phyloP scores from a whole-genome alignment of 169 alveolate species.

The Cryptosporidium meleagridis region DNA sequence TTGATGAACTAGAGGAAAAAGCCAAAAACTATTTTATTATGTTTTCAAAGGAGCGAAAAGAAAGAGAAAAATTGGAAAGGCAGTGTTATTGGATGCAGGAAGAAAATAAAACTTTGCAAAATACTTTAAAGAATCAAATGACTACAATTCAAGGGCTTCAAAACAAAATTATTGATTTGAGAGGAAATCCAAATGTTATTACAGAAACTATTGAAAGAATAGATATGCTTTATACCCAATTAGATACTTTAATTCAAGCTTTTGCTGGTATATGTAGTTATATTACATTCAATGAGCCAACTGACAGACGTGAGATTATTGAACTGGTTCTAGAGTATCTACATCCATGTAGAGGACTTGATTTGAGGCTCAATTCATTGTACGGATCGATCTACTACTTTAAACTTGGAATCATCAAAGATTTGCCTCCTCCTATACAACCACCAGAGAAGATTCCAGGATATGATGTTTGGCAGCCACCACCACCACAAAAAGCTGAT shows the following conservation, averaged over 20 bases:
- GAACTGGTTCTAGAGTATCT: constrained; percentile 84
- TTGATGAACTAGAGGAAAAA: constrained; percentile 85
- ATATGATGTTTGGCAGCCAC: constrained; percentile 73
- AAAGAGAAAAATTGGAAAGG: constrained; percentile 81
- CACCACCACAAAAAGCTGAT: not conserved
- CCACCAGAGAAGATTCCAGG: constrained; percentile 74
- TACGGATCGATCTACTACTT: constrained; percentile 84
- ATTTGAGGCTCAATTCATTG: constrained; percentile 84
- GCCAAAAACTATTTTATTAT: constrained; percentile 84
- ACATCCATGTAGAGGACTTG: constrained; percentile 88
- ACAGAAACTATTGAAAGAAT: constrained; percentile 86
- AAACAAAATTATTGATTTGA: constrained; percentile 81
- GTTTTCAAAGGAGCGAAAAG: constrained; percentile 84
- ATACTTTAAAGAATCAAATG: constrained; percentile 78
- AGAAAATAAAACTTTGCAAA: constrained; percentile 80
- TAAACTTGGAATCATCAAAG: constrained; percentile 60
- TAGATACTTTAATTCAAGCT: constrained; percentile 88
- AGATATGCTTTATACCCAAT: constrained; percentile 85
- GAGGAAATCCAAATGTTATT: constrained; percentile 84
- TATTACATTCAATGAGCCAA: constrained; percentile 80
- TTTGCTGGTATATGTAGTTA: constrained; percentile 89
- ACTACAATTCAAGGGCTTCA: constrained; percentile 80
- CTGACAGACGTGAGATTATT: constrained; percentile 78
- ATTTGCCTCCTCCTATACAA: constrained; percentile 66
- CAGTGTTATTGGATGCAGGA: constrained; percentile 83